phyloP scores from a whole-genome alignment of 2,329 filamentous ascomycete genomes.

The Cladosporium sp. region DNA sequence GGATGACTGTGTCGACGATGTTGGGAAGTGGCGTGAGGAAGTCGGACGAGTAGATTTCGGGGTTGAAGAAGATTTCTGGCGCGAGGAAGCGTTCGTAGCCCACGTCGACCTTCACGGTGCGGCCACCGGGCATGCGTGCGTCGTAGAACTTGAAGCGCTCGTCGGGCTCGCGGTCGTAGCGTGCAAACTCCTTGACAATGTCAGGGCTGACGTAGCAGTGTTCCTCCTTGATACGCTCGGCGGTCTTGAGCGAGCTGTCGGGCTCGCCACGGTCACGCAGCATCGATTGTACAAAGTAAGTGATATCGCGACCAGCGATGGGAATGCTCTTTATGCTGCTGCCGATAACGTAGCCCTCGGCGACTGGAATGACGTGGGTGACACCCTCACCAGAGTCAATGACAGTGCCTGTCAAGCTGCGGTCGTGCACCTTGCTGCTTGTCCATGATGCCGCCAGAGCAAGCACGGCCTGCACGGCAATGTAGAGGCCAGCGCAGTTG shows the following conservation, averaged over 20 bases:
- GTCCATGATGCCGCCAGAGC: slow-evolving; percentile 98
- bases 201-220: slow-evolving; percentile 98
- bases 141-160: slow-evolving; percentile 86
- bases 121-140: slow-evolving; percentile 81
- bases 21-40: slow-evolving; percentile 93
- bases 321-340: slow-evolving; percentile 99
- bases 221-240: slow-evolving; percentile 97
- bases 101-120: slow-evolving; percentile 82
- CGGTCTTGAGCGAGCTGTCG: slow-evolving; percentile 94
- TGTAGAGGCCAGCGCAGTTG: slow-evolving; percentile 98
- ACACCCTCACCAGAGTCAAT: slow-evolving; percentile 99
- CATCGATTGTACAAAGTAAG: slow-evolving; percentile 96
- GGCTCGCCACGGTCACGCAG: slow-evolving; percentile 94
- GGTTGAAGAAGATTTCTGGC: slow-evolving; percentile 99
- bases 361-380: slow-evolving; percentile 97
- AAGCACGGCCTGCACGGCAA: slow-evolving; percentile 95
- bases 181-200: slow-evolving; percentile 96
- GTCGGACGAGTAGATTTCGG: slow-evolving; percentile 98
- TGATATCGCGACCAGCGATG: slow-evolving; percentile 96
- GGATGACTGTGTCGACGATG: slow-evolving; percentile 95
- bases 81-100: slow-evolving; percentile 98
- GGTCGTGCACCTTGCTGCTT: slow-evolving; percentile 93
- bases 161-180: slow-evolving; percentile 86
- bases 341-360: slow-evolving; percentile 97
- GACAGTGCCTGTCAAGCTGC: slow-evolving; percentile 93